A percentile compares a stretch with the other conserved stretches of the same genome.
Conservation (phyloP, 148 eudicot genomes). For the Bassia scoparia region DNA sequence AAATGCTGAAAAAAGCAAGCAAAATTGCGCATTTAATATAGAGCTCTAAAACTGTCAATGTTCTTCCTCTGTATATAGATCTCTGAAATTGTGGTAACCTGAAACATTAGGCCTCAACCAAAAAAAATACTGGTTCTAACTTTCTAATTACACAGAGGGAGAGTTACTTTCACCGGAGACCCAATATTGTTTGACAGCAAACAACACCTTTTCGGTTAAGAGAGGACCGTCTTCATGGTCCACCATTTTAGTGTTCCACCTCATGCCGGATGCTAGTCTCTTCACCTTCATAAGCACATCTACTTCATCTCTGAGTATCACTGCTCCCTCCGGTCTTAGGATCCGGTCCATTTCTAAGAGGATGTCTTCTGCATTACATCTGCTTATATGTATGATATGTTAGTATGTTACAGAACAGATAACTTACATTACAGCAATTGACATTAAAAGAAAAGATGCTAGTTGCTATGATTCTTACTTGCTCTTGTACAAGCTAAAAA, state of each 20-base stretch:
- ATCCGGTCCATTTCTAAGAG: conserved; percentile 41
- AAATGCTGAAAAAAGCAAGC: no score
- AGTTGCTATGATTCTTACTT: conserved; percentile 30
- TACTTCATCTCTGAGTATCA: conserved; percentile 35
- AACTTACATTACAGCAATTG: no score
- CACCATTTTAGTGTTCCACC: conserved; percentile 42
- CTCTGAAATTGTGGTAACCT: neutral
- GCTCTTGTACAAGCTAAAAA: conserved; percentile 48
- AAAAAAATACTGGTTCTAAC: neutral
- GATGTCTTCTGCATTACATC: conserved; percentile 40
- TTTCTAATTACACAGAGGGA: conserved; percentile 11
- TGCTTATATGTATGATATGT: conserved; percentile 1
- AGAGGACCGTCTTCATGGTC: conserved; percentile 51
- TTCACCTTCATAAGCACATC: conserved; percentile 39
- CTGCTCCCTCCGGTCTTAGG: conserved; percentile 41
- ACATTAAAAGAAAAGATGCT: neutral
- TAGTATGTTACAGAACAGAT: neutral
- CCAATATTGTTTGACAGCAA: conserved; percentile 41
- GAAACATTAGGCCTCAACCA: neutral
- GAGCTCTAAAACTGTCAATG: no score
- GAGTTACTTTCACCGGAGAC: conserved; percentile 37
- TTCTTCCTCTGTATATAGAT: neutral
- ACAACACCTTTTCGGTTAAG: conserved; percentile 37
- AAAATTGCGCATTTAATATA: no score
- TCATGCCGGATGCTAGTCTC: conserved; percentile 36